These are phyloP conservation scores for Backusella circina DNA, from an alignment of 192 early-diverging fungal genomes.

Conservation along the genomic window DNA sequence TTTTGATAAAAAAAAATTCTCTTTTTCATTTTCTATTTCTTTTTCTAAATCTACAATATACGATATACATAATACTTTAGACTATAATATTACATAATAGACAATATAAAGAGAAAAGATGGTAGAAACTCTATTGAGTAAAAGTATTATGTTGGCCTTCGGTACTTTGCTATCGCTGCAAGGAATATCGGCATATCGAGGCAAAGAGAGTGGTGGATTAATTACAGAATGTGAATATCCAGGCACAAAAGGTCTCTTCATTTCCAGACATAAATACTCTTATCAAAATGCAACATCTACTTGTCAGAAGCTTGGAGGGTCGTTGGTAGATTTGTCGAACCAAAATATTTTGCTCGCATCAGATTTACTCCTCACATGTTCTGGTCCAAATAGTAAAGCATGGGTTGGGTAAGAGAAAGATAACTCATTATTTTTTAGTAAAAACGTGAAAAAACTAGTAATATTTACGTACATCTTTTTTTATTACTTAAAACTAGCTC, in stretches of 20 bases:
- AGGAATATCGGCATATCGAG: background rate
- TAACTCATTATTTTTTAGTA: background rate
- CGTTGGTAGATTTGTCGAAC: background rate
- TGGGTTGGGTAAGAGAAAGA: slow-evolving; percentile 6
- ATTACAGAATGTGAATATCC: slow-evolving; percentile 1
- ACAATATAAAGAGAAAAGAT: background rate
- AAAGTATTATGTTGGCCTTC: background rate
- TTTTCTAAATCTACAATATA: background rate
- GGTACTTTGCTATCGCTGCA: background rate
- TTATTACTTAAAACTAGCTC: background rate
- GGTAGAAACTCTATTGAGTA: background rate
- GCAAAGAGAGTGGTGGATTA: background rate
- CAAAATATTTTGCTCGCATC: slow-evolving; percentile 4
- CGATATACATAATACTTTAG: background rate
- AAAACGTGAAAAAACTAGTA: background rate
- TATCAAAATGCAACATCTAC: background rate
- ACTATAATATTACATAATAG: background rate
- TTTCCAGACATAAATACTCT: background rate
- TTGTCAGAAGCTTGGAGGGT: background rate
- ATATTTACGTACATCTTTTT: background rate
- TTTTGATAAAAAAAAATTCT: background rate
- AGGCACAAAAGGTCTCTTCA: background rate
- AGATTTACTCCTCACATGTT: background rate
- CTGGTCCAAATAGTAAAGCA: background rate
- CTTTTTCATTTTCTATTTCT: background rate